Evolutionary conservation across 129 eudicot genomes (phyloP).

Genomic region (Lactuca saligna): DNA sequence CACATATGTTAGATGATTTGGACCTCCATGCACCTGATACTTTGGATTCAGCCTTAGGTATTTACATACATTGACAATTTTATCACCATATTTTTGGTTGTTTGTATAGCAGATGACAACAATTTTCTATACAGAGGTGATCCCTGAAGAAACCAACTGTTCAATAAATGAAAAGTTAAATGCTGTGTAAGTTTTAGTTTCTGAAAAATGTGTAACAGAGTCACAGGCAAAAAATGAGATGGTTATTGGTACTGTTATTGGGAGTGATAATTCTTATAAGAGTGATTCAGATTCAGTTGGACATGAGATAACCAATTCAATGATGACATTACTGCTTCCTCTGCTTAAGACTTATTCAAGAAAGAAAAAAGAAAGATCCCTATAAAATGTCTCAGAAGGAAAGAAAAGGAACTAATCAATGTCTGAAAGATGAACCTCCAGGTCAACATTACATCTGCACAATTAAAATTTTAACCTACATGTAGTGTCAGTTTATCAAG

Average conservation of each 20-base stretch:
- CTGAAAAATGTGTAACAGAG: conserved; percentile 44
- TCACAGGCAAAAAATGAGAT: conserved; percentile 50
- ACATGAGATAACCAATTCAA: conserved; percentile 68
- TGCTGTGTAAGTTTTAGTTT: conserved; percentile 34
- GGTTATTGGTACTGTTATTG: conserved; percentile 21
- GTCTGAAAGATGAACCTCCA: conserved; percentile 26
- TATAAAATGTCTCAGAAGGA: conserved; percentile 21
- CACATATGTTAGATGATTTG: conserved; percentile 27
- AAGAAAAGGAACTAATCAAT: conserved; percentile 22
- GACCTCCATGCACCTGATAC: conserved; percentile 69
- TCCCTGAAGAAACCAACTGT: conserved; percentile 27
- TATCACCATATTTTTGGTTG: background rate
- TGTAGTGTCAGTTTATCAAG: conserved; percentile 11
- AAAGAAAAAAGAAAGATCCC: conserved; percentile 36
- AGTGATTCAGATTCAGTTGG: conserved; percentile 60
- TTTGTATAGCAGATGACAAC: conserved; percentile 13
- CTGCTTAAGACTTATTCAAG: conserved; percentile 39
- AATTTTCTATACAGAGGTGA: conserved; percentile 20
- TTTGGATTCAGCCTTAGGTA: conserved; percentile 61
- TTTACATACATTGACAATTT: background rate
- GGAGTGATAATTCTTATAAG: conserved; percentile 47
- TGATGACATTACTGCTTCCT: conserved; percentile 87
- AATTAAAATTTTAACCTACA: background rate
- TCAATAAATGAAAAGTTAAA: conserved; percentile 33
- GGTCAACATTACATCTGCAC: conserved; percentile 36